Conservation (phyloP, 1,284 basidiomycete species). For the Fistulinella staudtii region DNA sequence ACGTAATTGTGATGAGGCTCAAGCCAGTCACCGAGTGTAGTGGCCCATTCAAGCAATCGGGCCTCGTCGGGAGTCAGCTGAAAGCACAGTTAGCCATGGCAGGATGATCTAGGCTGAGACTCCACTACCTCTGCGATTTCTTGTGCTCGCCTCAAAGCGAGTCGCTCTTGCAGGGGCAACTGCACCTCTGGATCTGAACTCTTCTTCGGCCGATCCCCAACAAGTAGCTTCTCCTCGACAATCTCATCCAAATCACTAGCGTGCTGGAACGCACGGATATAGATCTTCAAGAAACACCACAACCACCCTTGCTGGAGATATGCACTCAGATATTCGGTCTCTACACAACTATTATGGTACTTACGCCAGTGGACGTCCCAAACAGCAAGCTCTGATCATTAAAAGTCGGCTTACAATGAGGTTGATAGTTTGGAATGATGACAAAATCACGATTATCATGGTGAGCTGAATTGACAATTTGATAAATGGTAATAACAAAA, state of each 20-base stretch:
- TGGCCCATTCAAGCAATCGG: constrained; percentile 53
- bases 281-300: constrained; percentile 64
- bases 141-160: constrained; percentile 46
- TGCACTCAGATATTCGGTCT: constrained; percentile 2
- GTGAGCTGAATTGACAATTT: constrained; percentile 44
- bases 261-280: constrained; percentile 70
- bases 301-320: constrained; percentile 62
- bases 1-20: constrained; percentile 68
- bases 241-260: constrained; percentile 73
- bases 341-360: constrained; percentile 15
- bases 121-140: constrained; percentile 55
- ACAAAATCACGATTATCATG: constrained; percentile 80
- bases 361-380: constrained; percentile 57
- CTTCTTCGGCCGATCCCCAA: constrained; percentile 73
- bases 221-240: constrained; percentile 72
- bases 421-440: constrained; percentile 77
- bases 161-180: constrained; percentile 53
- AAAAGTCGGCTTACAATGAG: constrained; percentile 45
- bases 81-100: constrained; percentile 4
- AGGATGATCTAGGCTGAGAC: neutral
- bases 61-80: constrained; percentile 65
- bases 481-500: constrained; percentile 12
- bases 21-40: constrained; percentile 65
- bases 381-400: constrained; percentile 67
- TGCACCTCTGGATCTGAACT: constrained; percentile 47